These are phyloP conservation scores for Fistulinella cinereoalba DNA, from an alignment of 1,284 basidiomycete genomes.

Conservation along the genomic window DNA sequence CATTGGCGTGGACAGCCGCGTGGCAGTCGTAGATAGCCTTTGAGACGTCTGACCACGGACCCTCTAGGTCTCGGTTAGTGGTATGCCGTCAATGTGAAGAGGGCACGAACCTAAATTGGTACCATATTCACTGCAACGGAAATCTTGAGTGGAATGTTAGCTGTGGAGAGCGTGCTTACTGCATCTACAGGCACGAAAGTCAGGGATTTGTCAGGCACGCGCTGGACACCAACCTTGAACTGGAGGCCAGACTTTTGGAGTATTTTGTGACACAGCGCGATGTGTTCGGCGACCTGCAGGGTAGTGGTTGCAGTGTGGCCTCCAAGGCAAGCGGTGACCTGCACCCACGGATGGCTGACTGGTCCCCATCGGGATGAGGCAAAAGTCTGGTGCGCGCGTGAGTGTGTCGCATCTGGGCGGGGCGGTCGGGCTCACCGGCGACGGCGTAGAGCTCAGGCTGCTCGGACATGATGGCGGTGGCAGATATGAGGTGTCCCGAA, in stretches of 20 bases:
- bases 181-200: conserved; percentile 49
- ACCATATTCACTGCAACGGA: conserved; percentile 70
- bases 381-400: conserved; percentile 60
- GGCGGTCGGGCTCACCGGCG: conserved; percentile 42
- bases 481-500: too few relatives aligned
- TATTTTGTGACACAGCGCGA: conserved; percentile 77
- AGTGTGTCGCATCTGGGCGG: neutral
- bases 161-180: conserved; percentile 47
- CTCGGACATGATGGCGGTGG: conserved; percentile 32
- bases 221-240: conserved; percentile 58
- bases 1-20: conserved; percentile 78
- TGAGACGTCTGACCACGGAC: conserved; percentile 80
- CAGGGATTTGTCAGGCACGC: conserved; percentile 1
- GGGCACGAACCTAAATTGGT: conserved; percentile 72
- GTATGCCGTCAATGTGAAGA: neutral
- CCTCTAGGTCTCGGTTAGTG: conserved; percentile 48
- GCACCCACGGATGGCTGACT: conserved; percentile 58
- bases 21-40: conserved; percentile 86
- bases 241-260: conserved; percentile 79
- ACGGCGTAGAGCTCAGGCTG: conserved; percentile 63
- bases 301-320: neutral
- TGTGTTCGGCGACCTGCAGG: conserved; percentile 62
- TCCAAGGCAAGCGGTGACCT: too few relatives aligned
- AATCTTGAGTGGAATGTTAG: conserved; percentile 10
- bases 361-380: conserved; percentile 79